Base-by-base conservation (phyloP, 1,284 basidiomycete genomes). In the Singerocomus inundabilis region DNA sequence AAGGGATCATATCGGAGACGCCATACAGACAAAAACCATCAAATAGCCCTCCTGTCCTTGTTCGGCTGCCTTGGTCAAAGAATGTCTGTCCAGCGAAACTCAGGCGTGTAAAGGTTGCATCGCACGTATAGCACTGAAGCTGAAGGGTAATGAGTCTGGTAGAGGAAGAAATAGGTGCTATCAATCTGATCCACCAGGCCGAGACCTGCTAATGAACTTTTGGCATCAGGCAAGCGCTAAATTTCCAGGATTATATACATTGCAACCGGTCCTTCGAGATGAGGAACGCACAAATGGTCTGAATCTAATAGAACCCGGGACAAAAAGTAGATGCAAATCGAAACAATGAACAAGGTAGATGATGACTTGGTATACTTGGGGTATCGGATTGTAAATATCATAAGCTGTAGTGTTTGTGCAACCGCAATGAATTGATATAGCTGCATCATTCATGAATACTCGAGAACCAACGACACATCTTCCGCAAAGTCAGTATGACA, bases 1-100 rank as follows among this genome's bases (percentile, higher is more conserved):
- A 70, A 39, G 76, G 71, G 38, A 80, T 63, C 11, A 62, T 62
- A 39, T 68, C 55, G 15, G 70, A 54, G 7, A 68, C 67, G 41
- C 64, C 67, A 54, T 70, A 70, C 33, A 80, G 56, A 70, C 84
- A 85, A 2, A 78, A 80, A 36, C 77, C 71, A 61, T 88, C 84
- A 61, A 81, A 78, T 6, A 86, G 63, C 51, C 77, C 73, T 1
- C 79, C 64, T 16, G 82, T 81, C n/a, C 81, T 81, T 33, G 69
- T 55, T 32, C 59, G 56, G 30, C 68, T 74, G 40, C 7, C 24
- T n/a, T 25, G 15, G 44, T 49, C 36, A 39, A 31, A 48, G 6
- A 32, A 13, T 26, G 8, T 31, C 35, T 10, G 29, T 15, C 8
- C 15, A 2, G 16, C 7, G 10, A 36, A 32, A 59, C 69, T 56